These are phyloP conservation scores for Bryoglossum gracile DNA, from an alignment of 495 filamentous ascomycete species.

Conservation along the genomic window DNA sequence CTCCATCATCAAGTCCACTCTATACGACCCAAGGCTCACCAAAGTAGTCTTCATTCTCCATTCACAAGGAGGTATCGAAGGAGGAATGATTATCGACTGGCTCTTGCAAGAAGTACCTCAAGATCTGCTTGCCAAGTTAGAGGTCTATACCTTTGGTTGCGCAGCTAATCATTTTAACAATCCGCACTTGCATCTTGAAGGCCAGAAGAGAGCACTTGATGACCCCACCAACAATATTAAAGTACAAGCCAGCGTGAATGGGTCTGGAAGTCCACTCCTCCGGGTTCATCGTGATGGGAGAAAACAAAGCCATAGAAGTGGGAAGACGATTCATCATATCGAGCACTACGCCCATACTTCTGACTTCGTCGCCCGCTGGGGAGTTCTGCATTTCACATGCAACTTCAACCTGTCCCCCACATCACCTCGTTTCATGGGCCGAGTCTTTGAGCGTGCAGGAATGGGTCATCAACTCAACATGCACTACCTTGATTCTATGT, in stretches of 20 bases:
- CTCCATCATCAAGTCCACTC: constrained; percentile 47
- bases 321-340: constrained; percentile 58
- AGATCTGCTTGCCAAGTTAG: constrained; percentile 57
- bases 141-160: constrained; percentile 81
- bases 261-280: constrained; percentile 1
- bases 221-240: constrained; percentile 1
- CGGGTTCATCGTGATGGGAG: constrained; percentile 3
- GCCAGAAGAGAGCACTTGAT: constrained; percentile 18
- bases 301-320: too few relatives aligned
- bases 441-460: constrained; percentile 59
- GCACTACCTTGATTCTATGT: constrained; percentile 81
- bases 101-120: constrained; percentile 69
- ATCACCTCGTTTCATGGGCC: constrained; percentile 59
- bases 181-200: constrained; percentile 44
- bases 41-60: constrained; percentile 77
- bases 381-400: constrained; percentile 60
- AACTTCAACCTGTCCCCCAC: constrained; percentile 13
- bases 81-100: constrained; percentile 68
- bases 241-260: neutral
- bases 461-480: constrained; percentile 70
- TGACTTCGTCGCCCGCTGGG: constrained; percentile 72
- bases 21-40: constrained; percentile 50
- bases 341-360: constrained; percentile 78
- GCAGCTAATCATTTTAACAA: constrained; percentile 89
- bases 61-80: constrained; percentile 76